These are phyloP conservation scores for Pelargonium fulgidum DNA, from an alignment of 441 rosid genomes.

Conservation along the genomic window DNA sequence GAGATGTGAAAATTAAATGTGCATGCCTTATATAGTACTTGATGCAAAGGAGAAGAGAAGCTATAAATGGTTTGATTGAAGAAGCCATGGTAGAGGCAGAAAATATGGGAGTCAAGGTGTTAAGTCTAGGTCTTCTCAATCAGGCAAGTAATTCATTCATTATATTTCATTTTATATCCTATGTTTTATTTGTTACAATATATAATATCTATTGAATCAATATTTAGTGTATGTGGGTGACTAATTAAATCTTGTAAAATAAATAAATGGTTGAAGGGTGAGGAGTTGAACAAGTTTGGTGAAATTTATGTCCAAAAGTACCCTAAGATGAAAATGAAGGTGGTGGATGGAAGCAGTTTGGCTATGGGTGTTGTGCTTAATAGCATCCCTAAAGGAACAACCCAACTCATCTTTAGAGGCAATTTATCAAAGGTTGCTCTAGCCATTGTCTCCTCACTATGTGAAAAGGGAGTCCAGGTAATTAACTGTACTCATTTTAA, in stretches of 20 bases:
- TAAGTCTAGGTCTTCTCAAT: slow-evolving; percentile 63
- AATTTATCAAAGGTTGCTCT: slow-evolving; percentile 42
- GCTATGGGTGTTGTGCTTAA: slow-evolving; percentile 50
- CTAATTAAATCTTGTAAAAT: too few relatives aligned
- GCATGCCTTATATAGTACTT: slow-evolving; percentile 42
- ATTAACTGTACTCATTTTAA: too few relatives aligned
- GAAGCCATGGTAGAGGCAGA: slow-evolving; percentile 60
- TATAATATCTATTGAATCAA: too few relatives aligned
- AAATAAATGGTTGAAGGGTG: slow-evolving; percentile 33
- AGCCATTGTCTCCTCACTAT: slow-evolving; percentile 36
- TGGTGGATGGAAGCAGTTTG: slow-evolving; percentile 68
- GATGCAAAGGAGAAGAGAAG: slow-evolving; percentile 36
- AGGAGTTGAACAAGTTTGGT: slow-evolving; percentile 46
- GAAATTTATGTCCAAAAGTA: slow-evolving; percentile 35
- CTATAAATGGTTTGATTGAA: slow-evolving; percentile 52
- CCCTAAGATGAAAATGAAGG: slow-evolving; percentile 38
- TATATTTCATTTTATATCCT: too few relatives aligned
- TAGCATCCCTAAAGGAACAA: slow-evolving; percentile 54
- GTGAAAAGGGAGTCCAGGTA: slow-evolving; percentile 30
- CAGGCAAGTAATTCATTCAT: slow-evolving; percentile 33
- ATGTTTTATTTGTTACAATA: too few relatives aligned
- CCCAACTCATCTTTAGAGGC: slow-evolving; percentile 41
- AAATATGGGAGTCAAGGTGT: slow-evolving; percentile 49
- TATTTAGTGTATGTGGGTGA: too few relatives aligned
- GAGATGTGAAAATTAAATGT: too few relatives aligned